Conservation (phyloP, 106 monocot genomes). For the Gastrodia elata region DNA sequence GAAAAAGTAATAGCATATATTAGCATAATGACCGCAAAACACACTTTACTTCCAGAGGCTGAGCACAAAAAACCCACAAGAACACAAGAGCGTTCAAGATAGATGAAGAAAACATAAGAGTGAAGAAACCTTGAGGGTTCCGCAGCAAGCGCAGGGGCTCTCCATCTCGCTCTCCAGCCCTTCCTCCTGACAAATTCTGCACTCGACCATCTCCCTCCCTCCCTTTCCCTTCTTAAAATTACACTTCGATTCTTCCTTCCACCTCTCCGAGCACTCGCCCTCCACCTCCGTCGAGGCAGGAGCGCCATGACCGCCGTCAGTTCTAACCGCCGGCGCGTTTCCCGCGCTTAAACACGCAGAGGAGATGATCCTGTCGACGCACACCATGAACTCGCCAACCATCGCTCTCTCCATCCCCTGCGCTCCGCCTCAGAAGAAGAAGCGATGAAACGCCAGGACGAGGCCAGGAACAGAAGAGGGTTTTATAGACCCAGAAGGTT, state of each 20-base stretch:
- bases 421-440: neutral
- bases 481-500: neutral
- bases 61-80: neutral
- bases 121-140: constrained; percentile 77
- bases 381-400: constrained; percentile 71
- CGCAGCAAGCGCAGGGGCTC: constrained; percentile 75
- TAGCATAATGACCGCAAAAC: neutral
- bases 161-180: constrained; percentile 76
- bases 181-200: constrained; percentile 53
- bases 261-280: constrained; percentile 12
- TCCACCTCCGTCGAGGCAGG: neutral
- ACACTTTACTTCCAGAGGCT: neutral
- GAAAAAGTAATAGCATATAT: neutral
- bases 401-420: constrained; percentile 14
- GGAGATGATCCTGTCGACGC: constrained; percentile 59
- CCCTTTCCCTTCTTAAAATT: constrained; percentile 17
- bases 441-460: neutral
- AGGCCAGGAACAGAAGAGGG: neutral
- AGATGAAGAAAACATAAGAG: constrained; percentile 1
- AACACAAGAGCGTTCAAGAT: neutral
- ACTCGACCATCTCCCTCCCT: constrained; percentile 16
- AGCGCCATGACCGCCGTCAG: constrained; percentile 10
- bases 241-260: constrained; percentile 1
- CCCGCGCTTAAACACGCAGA: constrained; percentile 40
- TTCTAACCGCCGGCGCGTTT: constrained; percentile 10